Evolutionary conservation across 768 basidiomycete species (phyloP).

Genomic region (Naganishia friedmannii): DNA sequence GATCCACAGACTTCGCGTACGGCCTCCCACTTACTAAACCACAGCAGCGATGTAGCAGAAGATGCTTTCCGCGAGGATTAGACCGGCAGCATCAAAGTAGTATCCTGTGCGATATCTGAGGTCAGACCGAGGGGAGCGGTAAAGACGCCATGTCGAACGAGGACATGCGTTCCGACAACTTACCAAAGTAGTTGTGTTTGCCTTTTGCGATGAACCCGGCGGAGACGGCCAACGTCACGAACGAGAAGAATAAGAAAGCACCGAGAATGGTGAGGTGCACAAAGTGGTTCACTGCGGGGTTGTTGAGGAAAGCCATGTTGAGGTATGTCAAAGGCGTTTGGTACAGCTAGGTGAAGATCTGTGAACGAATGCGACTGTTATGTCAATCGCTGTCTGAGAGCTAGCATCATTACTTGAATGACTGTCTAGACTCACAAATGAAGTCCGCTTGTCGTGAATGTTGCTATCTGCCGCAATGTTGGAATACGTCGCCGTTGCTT

Average conservation of each 20-base stretch:
- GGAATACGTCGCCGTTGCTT: too few relatives aligned
- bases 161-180: neutral
- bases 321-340: neutral
- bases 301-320: neutral
- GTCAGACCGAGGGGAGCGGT: too few relatives aligned
- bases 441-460: too few relatives aligned
- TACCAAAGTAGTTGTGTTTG: neutral
- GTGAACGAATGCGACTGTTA: neutral
- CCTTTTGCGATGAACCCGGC: slow-evolving; percentile 2
- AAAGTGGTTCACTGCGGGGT: neutral
- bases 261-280: slow-evolving; percentile 11
- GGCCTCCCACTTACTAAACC: neutral
- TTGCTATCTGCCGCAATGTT: too few relatives aligned
- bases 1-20: too few relatives aligned
- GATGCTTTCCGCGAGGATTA: slow-evolving; percentile 3
- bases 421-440: neutral
- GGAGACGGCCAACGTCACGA: slow-evolving; percentile 18
- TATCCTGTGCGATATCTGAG: neutral
- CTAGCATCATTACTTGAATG: too few relatives aligned
- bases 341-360: neutral
- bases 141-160: neutral
- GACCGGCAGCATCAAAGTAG: slow-evolving; percentile 12
- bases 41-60: neutral
- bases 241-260: slow-evolving; percentile 3
- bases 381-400: neutral